Evolutionary conservation across 2,329 filamentous ascomycete species (phyloP).

Genomic region (Biscogniauxia mediterranea): DNA sequence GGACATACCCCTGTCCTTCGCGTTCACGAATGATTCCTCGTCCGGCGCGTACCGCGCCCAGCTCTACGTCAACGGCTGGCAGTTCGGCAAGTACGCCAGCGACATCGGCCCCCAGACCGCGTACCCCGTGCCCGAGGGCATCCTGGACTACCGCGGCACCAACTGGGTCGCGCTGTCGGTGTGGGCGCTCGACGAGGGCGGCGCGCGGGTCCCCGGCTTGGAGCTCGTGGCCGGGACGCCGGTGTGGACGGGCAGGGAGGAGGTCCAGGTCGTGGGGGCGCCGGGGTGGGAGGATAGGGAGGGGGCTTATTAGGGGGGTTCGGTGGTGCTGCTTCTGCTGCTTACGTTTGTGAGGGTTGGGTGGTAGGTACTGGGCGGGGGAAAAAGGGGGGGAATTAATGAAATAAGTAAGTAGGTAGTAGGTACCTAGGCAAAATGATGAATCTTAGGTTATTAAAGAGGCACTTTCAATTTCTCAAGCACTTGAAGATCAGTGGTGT

Average conservation of each 20-base stretch:
- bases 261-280: constrained; percentile 15
- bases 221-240: constrained; percentile 41
- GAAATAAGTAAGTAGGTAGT: not conserved
- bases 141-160: constrained; percentile 67
- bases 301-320: constrained; percentile 17
- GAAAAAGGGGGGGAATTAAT: too few species aligned
- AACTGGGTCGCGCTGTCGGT: constrained; percentile 70
- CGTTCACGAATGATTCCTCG: constrained; percentile 47
- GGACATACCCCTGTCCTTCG: constrained; percentile 62
- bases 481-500: too few species aligned
- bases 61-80: constrained; percentile 74
- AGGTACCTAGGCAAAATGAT: not conserved
- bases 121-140: constrained; percentile 72
- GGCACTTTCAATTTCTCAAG: too few species aligned
- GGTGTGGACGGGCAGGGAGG: constrained; percentile 26
- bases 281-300: constrained; percentile 12
- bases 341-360: too few species aligned
- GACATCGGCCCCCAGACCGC: constrained; percentile 71
- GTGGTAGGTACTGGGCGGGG: too few species aligned
- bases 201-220: constrained; percentile 50
- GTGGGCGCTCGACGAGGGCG: constrained; percentile 61
- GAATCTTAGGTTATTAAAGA: too few species aligned
- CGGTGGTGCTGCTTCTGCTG: too few species aligned
- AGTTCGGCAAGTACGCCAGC: constrained; percentile 60
- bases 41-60: constrained; percentile 53